phyloP scores from a whole-genome alignment of 2,329 filamentous ascomycete species.

The Sclerotinia glacialis region DNA sequence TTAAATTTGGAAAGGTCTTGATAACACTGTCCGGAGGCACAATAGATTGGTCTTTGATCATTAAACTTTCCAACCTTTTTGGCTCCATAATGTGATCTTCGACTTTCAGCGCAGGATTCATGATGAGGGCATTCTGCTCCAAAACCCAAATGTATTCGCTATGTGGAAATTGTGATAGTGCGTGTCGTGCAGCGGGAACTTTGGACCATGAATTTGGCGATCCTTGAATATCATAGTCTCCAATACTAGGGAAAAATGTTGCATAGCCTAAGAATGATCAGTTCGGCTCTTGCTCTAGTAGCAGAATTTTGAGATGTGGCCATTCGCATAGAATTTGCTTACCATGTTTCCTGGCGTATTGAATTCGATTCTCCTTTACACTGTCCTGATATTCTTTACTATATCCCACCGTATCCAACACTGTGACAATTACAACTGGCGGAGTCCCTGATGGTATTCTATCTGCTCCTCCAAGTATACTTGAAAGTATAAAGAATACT shows the following conservation, averaged over 20 bases:
- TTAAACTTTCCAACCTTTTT: slow-evolving; percentile 66
- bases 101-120: slow-evolving; percentile 71
- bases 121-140: slow-evolving; percentile 80
- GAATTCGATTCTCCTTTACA: slow-evolving; percentile 76
- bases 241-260: slow-evolving; percentile 75
- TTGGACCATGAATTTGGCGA: slow-evolving; percentile 67
- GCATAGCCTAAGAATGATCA: slow-evolving; percentile 64
- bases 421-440: slow-evolving; percentile 76
- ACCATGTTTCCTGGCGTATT: slow-evolving; percentile 88
- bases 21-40: slow-evolving; percentile 97
- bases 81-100: slow-evolving; percentile 68
- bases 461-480: slow-evolving; percentile 34
- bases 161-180: slow-evolving; percentile 75
- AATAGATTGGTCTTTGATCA: slow-evolving; percentile 81
- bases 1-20: slow-evolving; percentile 84
- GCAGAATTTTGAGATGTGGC: not conserved
- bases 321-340: slow-evolving; percentile 38
- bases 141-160: slow-evolving; percentile 84
- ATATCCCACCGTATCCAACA: slow-evolving; percentile 66
- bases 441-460: slow-evolving; percentile 53
- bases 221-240: slow-evolving; percentile 68
- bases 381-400: slow-evolving; percentile 66
- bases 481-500: slow-evolving; percentile 60
- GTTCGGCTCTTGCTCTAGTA: slow-evolving; percentile 9
- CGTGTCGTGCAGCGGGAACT: slow-evolving; percentile 84